Conservation (phyloP, 805 yeast species). For the Wickerhamomyces xylosicus region DNA sequence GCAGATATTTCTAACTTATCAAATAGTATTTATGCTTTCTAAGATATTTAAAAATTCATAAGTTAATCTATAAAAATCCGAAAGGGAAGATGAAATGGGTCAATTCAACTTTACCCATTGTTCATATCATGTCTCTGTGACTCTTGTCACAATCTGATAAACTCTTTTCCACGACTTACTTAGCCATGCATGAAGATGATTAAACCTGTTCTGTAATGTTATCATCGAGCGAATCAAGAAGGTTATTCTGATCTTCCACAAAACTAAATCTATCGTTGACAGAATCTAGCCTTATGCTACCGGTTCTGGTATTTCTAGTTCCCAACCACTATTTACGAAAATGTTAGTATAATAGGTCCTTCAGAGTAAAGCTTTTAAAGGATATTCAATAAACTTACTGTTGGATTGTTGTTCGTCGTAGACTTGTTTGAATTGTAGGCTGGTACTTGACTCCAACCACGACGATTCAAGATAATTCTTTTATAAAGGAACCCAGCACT, state of each 20-base stretch:
- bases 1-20: too few species aligned
- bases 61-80: too few species aligned
- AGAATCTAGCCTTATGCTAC: slow-evolving; percentile 13
- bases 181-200: too few species aligned
- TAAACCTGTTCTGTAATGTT: slow-evolving; percentile 10
- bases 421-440: slow-evolving; percentile 6
- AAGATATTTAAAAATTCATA: too few species aligned
- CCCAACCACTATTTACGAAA: slow-evolving; percentile 6
- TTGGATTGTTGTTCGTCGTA: neutral
- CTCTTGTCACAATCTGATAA: too few species aligned
- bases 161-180: neutral
- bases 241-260: slow-evolving; percentile 29
- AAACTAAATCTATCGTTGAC: slow-evolving; percentile 24
- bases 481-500: slow-evolving; percentile 30
- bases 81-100: too few species aligned
- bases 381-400: neutral
- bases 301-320: slow-evolving; percentile 4
- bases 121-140: too few species aligned
- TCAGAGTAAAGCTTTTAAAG: too few species aligned
- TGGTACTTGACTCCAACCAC: slow-evolving; percentile 27
- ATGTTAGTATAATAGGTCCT: too few species aligned
- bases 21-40: too few species aligned
- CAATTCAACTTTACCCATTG: too few species aligned
- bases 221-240: slow-evolving; percentile 28
- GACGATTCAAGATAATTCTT: slow-evolving; percentile 24